Evolutionary conservation across 441 rosid species (phyloP).

Genomic region (Macaranga tanarius): DNA sequence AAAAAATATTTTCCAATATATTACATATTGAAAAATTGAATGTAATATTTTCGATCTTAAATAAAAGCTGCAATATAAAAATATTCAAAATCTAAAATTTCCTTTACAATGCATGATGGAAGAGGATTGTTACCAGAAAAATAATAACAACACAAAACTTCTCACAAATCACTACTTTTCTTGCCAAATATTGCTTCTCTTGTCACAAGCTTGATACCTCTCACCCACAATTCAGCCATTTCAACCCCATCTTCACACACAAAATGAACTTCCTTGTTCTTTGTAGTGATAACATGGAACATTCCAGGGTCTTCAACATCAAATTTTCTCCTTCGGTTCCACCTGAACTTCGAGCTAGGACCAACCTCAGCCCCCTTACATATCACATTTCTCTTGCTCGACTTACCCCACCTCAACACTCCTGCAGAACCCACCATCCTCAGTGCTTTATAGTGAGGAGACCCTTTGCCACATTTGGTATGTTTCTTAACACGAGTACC

Average conservation of each 20-base stretch:
- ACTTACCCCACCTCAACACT: constrained; percentile 75
- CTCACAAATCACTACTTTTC: constrained; percentile 9
- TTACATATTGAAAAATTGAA: too few species aligned
- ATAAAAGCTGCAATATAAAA: not conserved
- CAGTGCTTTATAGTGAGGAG: constrained; percentile 59
- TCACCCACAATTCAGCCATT: constrained; percentile 81
- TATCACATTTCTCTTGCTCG: constrained; percentile 56
- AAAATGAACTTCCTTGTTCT: constrained; percentile 78
- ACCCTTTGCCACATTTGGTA: constrained; percentile 82
- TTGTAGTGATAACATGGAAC: constrained; percentile 65
- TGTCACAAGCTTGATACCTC: constrained; percentile 81
- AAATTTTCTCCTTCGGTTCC: constrained; percentile 47
- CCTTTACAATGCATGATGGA: not conserved
- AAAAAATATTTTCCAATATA: too few species aligned
- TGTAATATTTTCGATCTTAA: too few species aligned
- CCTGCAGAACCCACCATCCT: constrained; percentile 54
- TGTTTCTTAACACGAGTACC: constrained; percentile 67
- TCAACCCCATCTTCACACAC: constrained; percentile 70
- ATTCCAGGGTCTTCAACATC: constrained; percentile 53
- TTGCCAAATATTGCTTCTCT: constrained; percentile 49
- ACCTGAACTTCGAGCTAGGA: constrained; percentile 47
- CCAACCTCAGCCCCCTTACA: constrained; percentile 69
- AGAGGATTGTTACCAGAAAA: not conserved
- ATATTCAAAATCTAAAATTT: not conserved
- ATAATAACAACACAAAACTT: not conserved